Evolutionary conservation across 768 basidiomycete species (phyloP).

Genomic region (Lactarius psammicola): DNA sequence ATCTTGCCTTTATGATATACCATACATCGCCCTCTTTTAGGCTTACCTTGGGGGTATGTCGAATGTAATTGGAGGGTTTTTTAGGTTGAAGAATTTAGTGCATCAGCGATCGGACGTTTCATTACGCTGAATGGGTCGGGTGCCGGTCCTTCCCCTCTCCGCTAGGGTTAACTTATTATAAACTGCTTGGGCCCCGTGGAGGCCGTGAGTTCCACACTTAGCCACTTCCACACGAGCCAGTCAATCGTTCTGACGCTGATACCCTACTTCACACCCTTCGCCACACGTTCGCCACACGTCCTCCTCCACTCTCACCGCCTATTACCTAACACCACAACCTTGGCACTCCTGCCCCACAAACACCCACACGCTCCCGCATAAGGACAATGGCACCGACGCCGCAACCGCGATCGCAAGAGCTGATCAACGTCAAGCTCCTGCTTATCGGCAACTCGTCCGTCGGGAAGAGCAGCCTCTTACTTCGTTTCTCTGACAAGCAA

Average conservation of each 20-base stretch:
- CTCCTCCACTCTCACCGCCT: neutral
- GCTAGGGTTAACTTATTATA: neutral
- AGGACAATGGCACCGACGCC: constrained; percentile 15
- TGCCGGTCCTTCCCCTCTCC: neutral
- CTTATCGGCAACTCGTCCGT: constrained; percentile 88
- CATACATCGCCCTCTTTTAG: neutral
- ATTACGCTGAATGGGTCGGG: neutral
- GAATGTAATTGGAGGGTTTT: constrained; percentile 4
- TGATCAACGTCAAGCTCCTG: constrained; percentile 76
- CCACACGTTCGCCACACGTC: neutral
- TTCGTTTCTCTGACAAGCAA: constrained; percentile 96
- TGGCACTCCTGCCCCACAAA: no score
- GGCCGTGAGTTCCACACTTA: neutral
- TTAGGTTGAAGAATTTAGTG: neutral
- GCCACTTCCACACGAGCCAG: neutral
- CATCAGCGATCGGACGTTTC: neutral
- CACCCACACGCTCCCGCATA: neutral
- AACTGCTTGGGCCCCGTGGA: neutral
- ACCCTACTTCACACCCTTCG: neutral
- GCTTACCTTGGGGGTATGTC: neutral
- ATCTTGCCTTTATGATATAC: constrained; percentile 5
- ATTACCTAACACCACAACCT: neutral
- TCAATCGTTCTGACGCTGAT: neutral
- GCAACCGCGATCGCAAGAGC: constrained; percentile 7
- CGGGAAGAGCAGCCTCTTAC: constrained; percentile 85